Evolutionary conservation across 2,329 filamentous ascomycete species (phyloP), one percentile per base, ranked within the genome.

Genomic region (Albifimbria verrucaria): DNA sequence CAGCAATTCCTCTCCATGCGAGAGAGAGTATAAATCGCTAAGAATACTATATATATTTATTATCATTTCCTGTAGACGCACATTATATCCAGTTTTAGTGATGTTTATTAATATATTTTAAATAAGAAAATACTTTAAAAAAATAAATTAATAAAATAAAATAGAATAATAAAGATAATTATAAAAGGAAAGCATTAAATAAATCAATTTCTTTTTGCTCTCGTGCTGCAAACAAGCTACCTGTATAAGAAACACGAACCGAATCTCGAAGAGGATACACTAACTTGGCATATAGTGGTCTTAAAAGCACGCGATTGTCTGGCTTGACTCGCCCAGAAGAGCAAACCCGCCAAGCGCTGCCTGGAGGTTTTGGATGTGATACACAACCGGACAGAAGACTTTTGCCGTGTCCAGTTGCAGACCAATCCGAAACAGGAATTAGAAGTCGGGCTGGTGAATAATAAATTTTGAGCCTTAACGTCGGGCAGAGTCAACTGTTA

Each of bases 201-300:
- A n/a, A n/a, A n/a, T n/a, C n/a, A n/a, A n/a, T 76, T 75, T 52
- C 58, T 76, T 2, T 77, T 77, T 51, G 68, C 68, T 0, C 61
- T 77, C 3, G 72, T 77, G 3, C 69, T 72, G 1, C 65, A 69
- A 15, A n/a, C 32, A 12, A 39, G 32, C 18, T 39, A 39, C 21
- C 43, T 57, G 6, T 43, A 53, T n/a, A 52, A 53, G 22, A 44
- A 47, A 7, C 52, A 25, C 32, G 53, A 55, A 39, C 32, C 32
- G 12, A 12, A 39, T 39, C 32, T 39, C 32, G 32, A 39, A 12
- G 32, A 39, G 18, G 32, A 39, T 12, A 39, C 32, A 39, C 4
- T 39, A 15, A n/a, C 18, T 12, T 39, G 32, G 32, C 32, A n/a
- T n/a, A 39, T 12, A n/a, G 32, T 39, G 15, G 32, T 39, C 5